Evolutionary conservation across 1,284 basidiomycete genomes (phyloP).

Genomic region (Sanguinoderma infundibulare): DNA sequence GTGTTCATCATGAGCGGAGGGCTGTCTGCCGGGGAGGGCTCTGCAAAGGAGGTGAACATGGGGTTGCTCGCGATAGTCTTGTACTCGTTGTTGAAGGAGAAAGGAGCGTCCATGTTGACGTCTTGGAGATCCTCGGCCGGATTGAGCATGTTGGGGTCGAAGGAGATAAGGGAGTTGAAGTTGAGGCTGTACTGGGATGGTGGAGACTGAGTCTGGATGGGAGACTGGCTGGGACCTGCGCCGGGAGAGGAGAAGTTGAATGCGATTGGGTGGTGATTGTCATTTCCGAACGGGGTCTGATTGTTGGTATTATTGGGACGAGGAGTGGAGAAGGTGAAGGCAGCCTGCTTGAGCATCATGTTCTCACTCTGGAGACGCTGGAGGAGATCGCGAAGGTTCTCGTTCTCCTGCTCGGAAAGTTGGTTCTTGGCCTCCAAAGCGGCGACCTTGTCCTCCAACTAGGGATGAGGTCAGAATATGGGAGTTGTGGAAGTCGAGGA

Average conservation of each 20-base stretch:
- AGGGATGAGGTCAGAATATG: slow-evolving; percentile 10
- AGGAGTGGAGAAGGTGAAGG: slow-evolving; percentile 78
- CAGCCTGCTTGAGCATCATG: slow-evolving; percentile 67
- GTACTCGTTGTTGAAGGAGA: slow-evolving; percentile 53
- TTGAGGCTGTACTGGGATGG: slow-evolving; percentile 50
- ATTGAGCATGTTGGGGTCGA: slow-evolving; percentile 66
- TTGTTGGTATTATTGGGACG: slow-evolving; percentile 37
- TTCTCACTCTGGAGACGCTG: slow-evolving; percentile 81
- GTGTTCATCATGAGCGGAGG: slow-evolving; percentile 24
- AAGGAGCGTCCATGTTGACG: slow-evolving; percentile 66
- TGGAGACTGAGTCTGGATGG: slow-evolving; percentile 28
- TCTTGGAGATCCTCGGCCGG: slow-evolving; percentile 63
- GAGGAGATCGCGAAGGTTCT: slow-evolving; percentile 78
- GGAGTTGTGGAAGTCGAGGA: slow-evolving; percentile 3
- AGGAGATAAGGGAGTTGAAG: slow-evolving; percentile 65
- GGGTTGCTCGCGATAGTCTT: slow-evolving; percentile 81
- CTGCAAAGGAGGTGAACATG: slow-evolving; percentile 79
- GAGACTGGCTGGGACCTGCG: slow-evolving; percentile 33
- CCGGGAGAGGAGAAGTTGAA: slow-evolving; percentile 35
- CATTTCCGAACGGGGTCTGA: slow-evolving; percentile 15
- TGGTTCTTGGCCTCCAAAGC: slow-evolving; percentile 79
- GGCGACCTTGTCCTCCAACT: slow-evolving; percentile 86
- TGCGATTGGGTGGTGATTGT: slow-evolving; percentile 25
- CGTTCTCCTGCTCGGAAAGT: slow-evolving; percentile 68
- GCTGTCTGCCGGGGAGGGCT: slow-evolving; percentile 50